phyloP scores from a whole-genome alignment of 176 grass and related monocot species.

The Aegilops umbellulata region DNA sequence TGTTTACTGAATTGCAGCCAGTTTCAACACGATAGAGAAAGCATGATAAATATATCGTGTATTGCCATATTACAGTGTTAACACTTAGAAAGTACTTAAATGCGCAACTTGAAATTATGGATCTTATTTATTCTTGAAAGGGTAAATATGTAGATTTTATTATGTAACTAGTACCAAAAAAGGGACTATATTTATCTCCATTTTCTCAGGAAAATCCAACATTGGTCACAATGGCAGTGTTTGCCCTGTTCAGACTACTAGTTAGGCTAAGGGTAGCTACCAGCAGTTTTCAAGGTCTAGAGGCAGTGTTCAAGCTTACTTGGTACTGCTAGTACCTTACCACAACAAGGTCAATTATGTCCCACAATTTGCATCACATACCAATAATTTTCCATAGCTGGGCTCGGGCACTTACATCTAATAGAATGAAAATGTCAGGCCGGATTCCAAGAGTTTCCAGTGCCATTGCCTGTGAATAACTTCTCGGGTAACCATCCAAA shows the following conservation, averaged over 20 bases:
- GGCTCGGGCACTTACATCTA: constrained; percentile 64
- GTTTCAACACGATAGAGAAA: constrained; percentile 2
- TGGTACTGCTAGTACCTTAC: not conserved
- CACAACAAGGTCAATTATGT: not conserved
- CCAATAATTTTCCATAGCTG: not conserved
- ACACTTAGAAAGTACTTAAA: not conserved
- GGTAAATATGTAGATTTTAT: not conserved
- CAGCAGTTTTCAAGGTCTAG: not conserved
- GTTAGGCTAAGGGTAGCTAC: not conserved
- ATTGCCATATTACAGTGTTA: not conserved
- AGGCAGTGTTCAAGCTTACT: not conserved
- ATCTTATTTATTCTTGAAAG: not conserved
- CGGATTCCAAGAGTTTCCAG: constrained; percentile 77
- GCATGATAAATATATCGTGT: not conserved
- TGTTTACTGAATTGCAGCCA: not conserved
- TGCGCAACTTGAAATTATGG: not conserved
- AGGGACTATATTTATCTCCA: not conserved
- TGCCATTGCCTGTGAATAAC: constrained; percentile 82
- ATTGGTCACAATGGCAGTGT: not conserved
- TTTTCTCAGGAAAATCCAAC: not conserved
- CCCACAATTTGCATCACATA: not conserved
- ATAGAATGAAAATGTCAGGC: constrained; percentile 80
- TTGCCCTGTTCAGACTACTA: not conserved
- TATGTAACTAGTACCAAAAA: not conserved
- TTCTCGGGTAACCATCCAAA: constrained; percentile 96